Evolutionary conservation across 495 filamentous ascomycete species (phyloP), one percentile per base, ranked within the genome.

Genomic region (Tuber indicum): DNA sequence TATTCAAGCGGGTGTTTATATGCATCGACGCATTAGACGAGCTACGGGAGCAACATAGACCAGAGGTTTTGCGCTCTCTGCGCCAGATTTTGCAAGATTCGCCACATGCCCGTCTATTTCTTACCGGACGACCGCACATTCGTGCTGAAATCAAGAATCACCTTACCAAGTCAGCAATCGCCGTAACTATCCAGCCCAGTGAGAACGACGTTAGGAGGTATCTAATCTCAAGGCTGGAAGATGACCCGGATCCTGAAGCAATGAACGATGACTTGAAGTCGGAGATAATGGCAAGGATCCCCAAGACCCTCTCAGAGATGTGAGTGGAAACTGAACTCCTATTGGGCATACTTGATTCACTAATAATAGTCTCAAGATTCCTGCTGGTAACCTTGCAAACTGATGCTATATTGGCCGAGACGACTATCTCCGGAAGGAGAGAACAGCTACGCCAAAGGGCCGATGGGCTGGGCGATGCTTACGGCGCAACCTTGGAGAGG

Each of bases 1-100:
- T 36, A 66, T 66, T 66, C 19, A 26, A 36, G 14, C 58, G 62
- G 32, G 74, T 26, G 0, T 78, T 75, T 69, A 45, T 78, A 41
- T 44, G 72, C 46, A 76, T 75, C 17, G 74, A 78, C 73, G 77
- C 77, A 23, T 26, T 78, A 21, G 77, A 78, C 58, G 77, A 78
- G 49, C 58, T 47, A 36, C 43, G 72, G 23, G 74, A 62, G 36
- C 36, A 76, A 12, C 77, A 78, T 21, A 74, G 77, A 41, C 39
- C 42, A n/a, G 66, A 36, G 2, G 74, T 76, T 47, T 62, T 74
- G 7, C 70, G 72, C n/a, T 76, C 76, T 52, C 58, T 36, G 26
- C 10, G 45, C 8, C 45, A 39, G 49, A 36, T 66, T 66, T 66
- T 66, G 58, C 58, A 36, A 14, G 58, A 66, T 66, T 66, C 58